These are phyloP conservation scores for Kwoniella sp. DNA, from an alignment of 768 basidiomycete species.

Conservation along the genomic window DNA sequence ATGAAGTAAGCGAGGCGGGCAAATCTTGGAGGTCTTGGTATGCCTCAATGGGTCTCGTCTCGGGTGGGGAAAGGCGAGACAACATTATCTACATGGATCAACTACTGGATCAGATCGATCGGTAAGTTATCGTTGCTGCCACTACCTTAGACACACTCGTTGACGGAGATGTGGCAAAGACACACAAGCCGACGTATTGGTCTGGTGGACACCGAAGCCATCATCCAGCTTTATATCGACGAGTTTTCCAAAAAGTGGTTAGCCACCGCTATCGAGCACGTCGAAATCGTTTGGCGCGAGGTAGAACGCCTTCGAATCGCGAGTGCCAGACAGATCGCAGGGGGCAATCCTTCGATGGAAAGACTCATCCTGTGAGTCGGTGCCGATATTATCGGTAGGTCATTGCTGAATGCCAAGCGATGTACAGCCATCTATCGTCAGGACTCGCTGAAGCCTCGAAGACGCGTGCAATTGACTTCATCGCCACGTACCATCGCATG, in stretches of 20 bases:
- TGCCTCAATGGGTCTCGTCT: no score
- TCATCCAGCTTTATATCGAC: neutral
- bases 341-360: neutral
- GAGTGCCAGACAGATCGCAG: neutral
- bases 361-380: neutral
- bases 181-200: neutral
- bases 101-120: neutral
- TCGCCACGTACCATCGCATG: no score
- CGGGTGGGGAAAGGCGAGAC: neutral
- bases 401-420: no score
- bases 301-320: neutral
- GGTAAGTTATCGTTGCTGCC: neutral
- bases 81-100: constrained; percentile 1
- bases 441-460: no score
- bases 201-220: neutral
- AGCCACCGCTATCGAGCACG: neutral
- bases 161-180: no score
- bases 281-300: neutral
- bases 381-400: no score
- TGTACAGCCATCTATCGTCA: no score
- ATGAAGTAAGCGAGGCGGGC: neutral
- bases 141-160: no score
- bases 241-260: neutral
- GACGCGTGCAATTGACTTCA: no score
- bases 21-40: neutral